These are phyloP conservation scores for Aquilaria sinensis DNA, from an alignment of 345 rosid genomes.

Conservation along the genomic window DNA sequence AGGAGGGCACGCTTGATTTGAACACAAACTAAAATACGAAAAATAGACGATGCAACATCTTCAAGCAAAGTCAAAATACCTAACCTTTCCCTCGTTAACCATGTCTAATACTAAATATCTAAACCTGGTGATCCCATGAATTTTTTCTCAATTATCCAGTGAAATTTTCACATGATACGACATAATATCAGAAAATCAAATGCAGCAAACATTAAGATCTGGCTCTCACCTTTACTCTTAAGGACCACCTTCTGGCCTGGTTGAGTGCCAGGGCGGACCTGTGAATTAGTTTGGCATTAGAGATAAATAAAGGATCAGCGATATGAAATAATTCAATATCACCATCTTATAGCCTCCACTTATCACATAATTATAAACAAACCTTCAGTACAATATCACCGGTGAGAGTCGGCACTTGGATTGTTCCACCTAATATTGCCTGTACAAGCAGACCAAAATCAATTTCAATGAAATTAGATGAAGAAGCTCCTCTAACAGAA, in stretches of 20 bases:
- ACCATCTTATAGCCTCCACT: not conserved
- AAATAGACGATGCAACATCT: too few species aligned
- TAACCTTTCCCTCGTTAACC: too few species aligned
- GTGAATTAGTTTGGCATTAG: constrained; percentile 10
- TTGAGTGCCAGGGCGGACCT: constrained; percentile 97
- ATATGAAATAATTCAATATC: constrained; percentile 5
- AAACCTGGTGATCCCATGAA: too few species aligned
- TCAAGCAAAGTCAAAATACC: too few species aligned
- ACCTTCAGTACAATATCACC: constrained; percentile 99
- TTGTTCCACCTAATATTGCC: constrained; percentile 98
- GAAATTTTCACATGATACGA: too few species aligned
- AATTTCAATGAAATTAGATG: not conserved
- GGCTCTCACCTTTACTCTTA: constrained; percentile 81
- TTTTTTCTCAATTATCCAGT: too few species aligned
- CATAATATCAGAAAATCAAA: too few species aligned
- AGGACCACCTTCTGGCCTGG: constrained; percentile 98
- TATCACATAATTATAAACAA: constrained; percentile 9
- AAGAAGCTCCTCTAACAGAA: not conserved
- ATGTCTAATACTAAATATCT: too few species aligned
- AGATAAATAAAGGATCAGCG: not conserved
- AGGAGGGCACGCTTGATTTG: too few species aligned
- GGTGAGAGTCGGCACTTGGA: constrained; percentile 93
- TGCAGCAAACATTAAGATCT: not conserved
- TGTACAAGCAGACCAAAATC: constrained; percentile 26
- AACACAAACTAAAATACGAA: too few species aligned